Base-by-base conservation (phyloP, 179 eudicot species). In the Silene noctiflora region DNA sequence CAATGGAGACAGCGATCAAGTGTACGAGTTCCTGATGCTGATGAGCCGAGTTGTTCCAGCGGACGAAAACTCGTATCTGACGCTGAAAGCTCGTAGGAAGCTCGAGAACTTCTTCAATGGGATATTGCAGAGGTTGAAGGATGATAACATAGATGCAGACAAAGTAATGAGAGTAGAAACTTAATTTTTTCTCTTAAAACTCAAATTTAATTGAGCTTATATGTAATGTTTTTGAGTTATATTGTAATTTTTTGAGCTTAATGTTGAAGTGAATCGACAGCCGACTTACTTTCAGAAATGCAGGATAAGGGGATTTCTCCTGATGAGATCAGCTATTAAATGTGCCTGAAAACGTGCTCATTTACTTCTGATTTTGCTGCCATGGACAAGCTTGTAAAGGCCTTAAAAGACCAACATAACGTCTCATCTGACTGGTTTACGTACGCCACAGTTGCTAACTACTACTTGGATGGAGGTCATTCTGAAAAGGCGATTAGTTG, bases 321-420 rank as follows among this genome's bases (percentile, higher is more conserved):
- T 13, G 2, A 42, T 31, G 79, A 78, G 48, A 84, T 76, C 81
- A 86, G 79, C 80, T 88, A 85, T 79, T 80, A 83, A 61, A 72
- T 86, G 42, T 90, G 89, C 79, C 82, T 89, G n/a, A 84, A 82
- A 25, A 78, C 89, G 9, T 88, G 69, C 53, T 85, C 84, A 4
- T 69, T 78, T 39, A 79, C 71, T 75, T 76, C 82, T 3, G 91
- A 88, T 75, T 70, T 82, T 21, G 33, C 65, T 3, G 73, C 61
- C 56, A 74, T 89, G 78, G 90, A 88, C 80, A 77, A 77, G 67
- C 76, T 85, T 71, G 58, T 88, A 31, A 53, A 86, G 33, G 83
- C 83, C 79, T 75, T 88, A 75, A 89, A 88, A 77, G 75, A 48
- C 27, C 81, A 80, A 66, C 80, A 60, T n/a, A n/a, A n/a, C 9